Percentiles rank a stretch among this genome's conserved stretches.
Conservation (phyloP, 257 asterid genomes). For the Thymus mandschuricus region DNA sequence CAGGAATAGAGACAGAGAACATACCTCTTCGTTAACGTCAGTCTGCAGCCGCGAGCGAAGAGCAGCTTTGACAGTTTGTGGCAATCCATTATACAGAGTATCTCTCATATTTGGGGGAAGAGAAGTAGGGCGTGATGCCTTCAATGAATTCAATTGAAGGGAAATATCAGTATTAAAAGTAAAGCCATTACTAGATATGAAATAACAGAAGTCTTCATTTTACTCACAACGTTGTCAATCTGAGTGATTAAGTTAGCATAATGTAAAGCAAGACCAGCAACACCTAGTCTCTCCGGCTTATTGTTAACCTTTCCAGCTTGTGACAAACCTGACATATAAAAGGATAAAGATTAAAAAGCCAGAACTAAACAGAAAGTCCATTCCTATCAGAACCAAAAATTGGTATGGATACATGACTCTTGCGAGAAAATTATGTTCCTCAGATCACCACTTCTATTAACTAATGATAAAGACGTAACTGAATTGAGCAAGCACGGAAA, state of each 20-base stretch:
- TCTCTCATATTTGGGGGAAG: constrained; percentile 97
- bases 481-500: not conserved
- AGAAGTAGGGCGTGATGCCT: constrained; percentile 93
- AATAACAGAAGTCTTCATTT: constrained; percentile 6
- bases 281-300: constrained; percentile 82
- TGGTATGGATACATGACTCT: constrained; percentile 4
- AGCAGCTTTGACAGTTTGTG: constrained; percentile 64
- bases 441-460: not conserved
- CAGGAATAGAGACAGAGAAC: constrained; percentile 7
- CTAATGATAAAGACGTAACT: not conserved
- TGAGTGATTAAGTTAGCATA: constrained; percentile 92
- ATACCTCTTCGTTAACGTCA: constrained; percentile 70
- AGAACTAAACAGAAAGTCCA: not conserved
- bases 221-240: constrained; percentile 87
- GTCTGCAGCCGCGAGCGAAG: constrained; percentile 63
- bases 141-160: constrained; percentile 27
- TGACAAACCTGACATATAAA: constrained; percentile 52
- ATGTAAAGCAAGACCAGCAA: constrained; percentile 92
- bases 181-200: not conserved
- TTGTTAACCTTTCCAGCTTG: constrained; percentile 48
- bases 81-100: constrained; percentile 82
- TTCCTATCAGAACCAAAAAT: not conserved
- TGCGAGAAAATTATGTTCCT: constrained; percentile 18
- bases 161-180: constrained; percentile 12
- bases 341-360: constrained; percentile 23